Evolutionary conservation across 116 monocot species (phyloP), one percentile per base, ranked within the genome.

Genomic region (Iris pallida): DNA sequence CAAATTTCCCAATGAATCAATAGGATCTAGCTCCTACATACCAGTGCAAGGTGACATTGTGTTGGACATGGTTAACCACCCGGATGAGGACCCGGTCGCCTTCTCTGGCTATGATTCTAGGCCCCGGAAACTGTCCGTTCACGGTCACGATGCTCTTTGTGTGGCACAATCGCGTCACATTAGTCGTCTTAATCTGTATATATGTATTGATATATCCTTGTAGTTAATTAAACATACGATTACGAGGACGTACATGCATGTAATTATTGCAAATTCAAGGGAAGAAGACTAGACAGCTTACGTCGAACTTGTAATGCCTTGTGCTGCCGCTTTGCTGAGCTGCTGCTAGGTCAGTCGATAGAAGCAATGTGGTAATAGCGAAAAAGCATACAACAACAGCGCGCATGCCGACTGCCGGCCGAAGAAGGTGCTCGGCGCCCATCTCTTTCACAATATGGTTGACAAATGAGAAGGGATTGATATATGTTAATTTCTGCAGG

Each of bases 21-120:
- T 52, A 10, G 12, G 51, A 52, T 5, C 51, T 10, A 1, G 2
- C 2, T 5, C 51, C 4, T n/a, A 5, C 59, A n/a, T 79, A 83
- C 83, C 78, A 75, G 68, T 78, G 78, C 17, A 79, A 48, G 16
- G 75, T 63, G 44, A 79, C 42, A 42, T 76, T 75, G 48, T 68
- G 47, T 4, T 57, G 8, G 1, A 78, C 65, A 46, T 79, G 74
- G 62, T 79, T 78, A 18, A 72, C 57, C 52, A 78, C 83, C 68
- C 62, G 70, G 42, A 79, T 43, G 1, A 67, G 5, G 40, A 79
- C 8, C 5, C 64, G 63, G 8, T 79, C 75, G 6, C 79, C 78
- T 47, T 83, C 79, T 47, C 79, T 66, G 0, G 62, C 72, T 2
- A 67, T 52, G 53, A 83, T 71, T 57, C 68, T 68, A 0, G 75